Evolutionary conservation across 208 protist genomes (phyloP), one percentile per base, ranked within the genome.

Genomic region (Herpetomonas samuelpessoai): DNA sequence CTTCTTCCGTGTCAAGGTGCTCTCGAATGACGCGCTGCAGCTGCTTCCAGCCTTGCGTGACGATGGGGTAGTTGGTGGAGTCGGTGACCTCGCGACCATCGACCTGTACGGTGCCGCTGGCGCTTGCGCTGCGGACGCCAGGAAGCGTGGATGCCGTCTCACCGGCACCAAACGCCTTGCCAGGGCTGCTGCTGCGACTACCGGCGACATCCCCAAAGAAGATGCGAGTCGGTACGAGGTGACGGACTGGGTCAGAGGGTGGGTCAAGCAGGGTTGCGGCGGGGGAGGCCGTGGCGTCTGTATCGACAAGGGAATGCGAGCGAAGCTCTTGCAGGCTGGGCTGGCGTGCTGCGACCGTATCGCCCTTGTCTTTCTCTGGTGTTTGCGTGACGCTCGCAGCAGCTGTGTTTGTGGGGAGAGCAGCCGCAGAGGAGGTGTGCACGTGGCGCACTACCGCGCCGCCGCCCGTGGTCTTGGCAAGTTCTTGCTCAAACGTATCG

Each of bases 11-110:
- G 9, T 25, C 64, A 1, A 88, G 39, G 41, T 74, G 72, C 6
- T 50, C 46, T 9, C 63, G 57, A 28, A 88, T 57, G 10, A 68
- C 46, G 16, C 54, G 25, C 49, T 62, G 65, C 54, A 88, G 56
- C 16, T 71, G 48, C 22, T 53, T 14, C 81, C 81, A 88, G 24
- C 35, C 65, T 0, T 68, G 52, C 30, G 80, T 87, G 21, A 52
- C 28, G 26, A 62, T 57, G 0, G 65, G 55, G 65, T 69, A 69
- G 45, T 71, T 74, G 30, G 24, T 50, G 25, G 57, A 61, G 54
- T 61, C 53, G 18, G 2, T 16, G 14, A 48, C 19, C 24, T 51
- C 30, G 38, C 21, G 49, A 24, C 22, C 24, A 25, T 24, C 16
- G 38, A 9, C 10, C 7, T 24, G 55, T 26, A 4, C 48, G 46